A percentile compares a stretch with the other conserved stretches of the same genome.
These are phyloP conservation scores for Suhomyces chickasaworum DNA, from an alignment of 1,139 yeast species.

Conservation along the genomic window DNA sequence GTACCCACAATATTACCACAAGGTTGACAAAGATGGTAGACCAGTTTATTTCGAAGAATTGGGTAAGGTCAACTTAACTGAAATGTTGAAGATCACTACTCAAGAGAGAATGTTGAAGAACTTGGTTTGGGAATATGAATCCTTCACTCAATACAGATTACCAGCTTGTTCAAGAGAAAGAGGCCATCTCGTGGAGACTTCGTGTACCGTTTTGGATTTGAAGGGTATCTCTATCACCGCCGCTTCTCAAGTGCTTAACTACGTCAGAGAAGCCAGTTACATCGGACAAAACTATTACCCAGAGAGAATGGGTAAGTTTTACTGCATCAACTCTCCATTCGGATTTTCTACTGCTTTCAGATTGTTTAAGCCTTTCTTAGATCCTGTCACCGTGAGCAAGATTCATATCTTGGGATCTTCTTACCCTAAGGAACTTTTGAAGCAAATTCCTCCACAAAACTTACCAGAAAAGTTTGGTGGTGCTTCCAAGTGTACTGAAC, in stretches of 20 bases:
- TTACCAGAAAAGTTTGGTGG: constrained; percentile 94
- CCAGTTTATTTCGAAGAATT: constrained; percentile 94
- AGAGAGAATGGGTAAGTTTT: constrained; percentile 99
- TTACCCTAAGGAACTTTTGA: constrained; percentile 79
- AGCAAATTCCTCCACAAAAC: constrained; percentile 92
- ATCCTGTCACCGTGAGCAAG: constrained; percentile 97
- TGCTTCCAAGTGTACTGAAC: constrained; percentile 61
- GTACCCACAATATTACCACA: constrained; percentile 97
- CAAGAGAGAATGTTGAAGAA: constrained; percentile 96
- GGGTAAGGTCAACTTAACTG: constrained; percentile 84
- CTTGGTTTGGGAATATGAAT: constrained; percentile 96
- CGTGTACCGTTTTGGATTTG: constrained; percentile 93
- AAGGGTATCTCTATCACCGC: constrained; percentile 88
- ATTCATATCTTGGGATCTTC: constrained; percentile 82
- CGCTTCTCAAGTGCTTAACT: constrained; percentile 82
- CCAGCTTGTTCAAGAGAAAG: constrained; percentile 92
- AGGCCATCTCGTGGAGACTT: constrained; percentile 83
- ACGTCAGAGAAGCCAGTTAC: constrained; percentile 88
- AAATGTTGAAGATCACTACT: constrained; percentile 90
- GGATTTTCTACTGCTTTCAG: constrained; percentile 95
- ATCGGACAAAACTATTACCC: constrained; percentile 98
- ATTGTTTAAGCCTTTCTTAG: constrained; percentile 88
- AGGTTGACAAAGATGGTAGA: constrained; percentile 95
- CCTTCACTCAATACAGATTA: constrained; percentile 77
- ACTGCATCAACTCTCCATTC: constrained; percentile 93